Percentiles rank a stretch among this genome's conserved stretches.
Evolutionary conservation across 495 filamentous ascomycete genomes (phyloP).

Genomic region (Neurospora terricola): DNA sequence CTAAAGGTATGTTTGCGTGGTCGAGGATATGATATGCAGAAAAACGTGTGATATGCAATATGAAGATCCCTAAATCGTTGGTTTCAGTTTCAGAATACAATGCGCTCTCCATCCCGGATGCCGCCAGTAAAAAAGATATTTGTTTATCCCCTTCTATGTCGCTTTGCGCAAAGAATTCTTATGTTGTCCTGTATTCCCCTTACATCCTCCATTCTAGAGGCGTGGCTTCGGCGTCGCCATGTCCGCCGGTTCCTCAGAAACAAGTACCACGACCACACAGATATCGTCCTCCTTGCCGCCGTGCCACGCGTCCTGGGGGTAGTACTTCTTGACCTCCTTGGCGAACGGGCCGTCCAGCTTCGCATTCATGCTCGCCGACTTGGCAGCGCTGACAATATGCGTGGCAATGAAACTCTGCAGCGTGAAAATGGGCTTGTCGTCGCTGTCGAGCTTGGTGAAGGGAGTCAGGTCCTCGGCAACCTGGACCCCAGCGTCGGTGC

Average conservation of each 20-base stretch:
- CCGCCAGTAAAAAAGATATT: not conserved
- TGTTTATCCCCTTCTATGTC: not conserved
- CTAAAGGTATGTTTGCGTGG: not conserved
- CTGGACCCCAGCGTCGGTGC: slow-evolving; percentile 45
- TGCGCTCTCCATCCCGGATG: not conserved
- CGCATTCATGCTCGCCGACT: slow-evolving; percentile 66
- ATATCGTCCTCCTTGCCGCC: slow-evolving; percentile 93
- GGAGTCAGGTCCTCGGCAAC: slow-evolving; percentile 45
- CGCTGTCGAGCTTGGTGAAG: slow-evolving; percentile 36
- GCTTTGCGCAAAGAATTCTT: not conserved
- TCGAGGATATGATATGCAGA: not conserved
- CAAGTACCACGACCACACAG: slow-evolving; percentile 66
- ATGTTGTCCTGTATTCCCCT: not conserved
- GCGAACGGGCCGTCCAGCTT: slow-evolving; percentile 87
- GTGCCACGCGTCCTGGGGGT: slow-evolving; percentile 69
- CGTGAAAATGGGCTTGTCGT: slow-evolving; percentile 20
- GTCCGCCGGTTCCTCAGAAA: slow-evolving; percentile 41
- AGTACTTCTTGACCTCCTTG: slow-evolving; percentile 79
- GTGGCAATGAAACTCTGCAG: slow-evolving; percentile 72
- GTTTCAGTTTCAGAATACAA: not conserved
- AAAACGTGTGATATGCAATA: not conserved
- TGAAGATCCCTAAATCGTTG: not conserved
- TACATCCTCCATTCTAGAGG: not conserved
- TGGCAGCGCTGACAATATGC: slow-evolving; percentile 69
- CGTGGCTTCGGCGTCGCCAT: slow-evolving; percentile 21